Percentiles rank a stretch among this genome's conserved stretches.
These are phyloP conservation scores for Pseudomassariella vexata DNA, from an alignment of 2,329 filamentous ascomycete species.

Conservation along the genomic window DNA sequence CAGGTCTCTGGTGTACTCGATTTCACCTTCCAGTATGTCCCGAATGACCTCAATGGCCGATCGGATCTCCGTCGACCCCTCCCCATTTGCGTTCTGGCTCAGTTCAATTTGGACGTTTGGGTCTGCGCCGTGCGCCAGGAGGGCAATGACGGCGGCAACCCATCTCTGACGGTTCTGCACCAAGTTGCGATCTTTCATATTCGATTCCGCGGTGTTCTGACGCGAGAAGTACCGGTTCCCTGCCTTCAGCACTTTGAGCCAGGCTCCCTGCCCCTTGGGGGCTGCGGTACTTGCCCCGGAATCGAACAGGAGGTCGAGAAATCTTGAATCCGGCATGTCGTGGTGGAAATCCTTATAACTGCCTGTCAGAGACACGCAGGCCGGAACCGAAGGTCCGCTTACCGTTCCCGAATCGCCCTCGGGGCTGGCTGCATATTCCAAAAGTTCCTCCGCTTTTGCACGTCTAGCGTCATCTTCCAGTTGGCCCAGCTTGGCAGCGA, in stretches of 20 bases:
- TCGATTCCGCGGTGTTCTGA: background rate
- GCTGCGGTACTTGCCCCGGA: background rate
- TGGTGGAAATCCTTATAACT: slow-evolving; percentile 6
- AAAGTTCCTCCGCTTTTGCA: slow-evolving; percentile 1
- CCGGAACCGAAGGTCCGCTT: slow-evolving; percentile 1
- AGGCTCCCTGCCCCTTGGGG: background rate
- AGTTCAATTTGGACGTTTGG: slow-evolving; percentile 4
- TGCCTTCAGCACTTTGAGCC: background rate
- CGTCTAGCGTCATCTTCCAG: background rate
- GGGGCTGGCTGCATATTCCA: slow-evolving; percentile 3
- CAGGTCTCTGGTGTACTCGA: slow-evolving; percentile 4
- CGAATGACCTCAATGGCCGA: slow-evolving; percentile 5
- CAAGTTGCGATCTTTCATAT: background rate
- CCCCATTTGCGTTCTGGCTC: background rate
- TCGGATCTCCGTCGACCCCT: slow-evolving; percentile 1
- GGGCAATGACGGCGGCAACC: slow-evolving; percentile 1
- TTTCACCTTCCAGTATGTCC: slow-evolving; percentile 4
- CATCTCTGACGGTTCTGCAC: slow-evolving; percentile 5
- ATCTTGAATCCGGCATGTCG: slow-evolving; percentile 4
- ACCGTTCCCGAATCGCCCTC: slow-evolving; percentile 2
- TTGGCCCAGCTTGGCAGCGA: slow-evolving; percentile 1
- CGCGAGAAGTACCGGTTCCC: slow-evolving; percentile 2
- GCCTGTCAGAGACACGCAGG: slow-evolving; percentile 5
- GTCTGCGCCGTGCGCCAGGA: slow-evolving; percentile 3
- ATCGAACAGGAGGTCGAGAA: slow-evolving; percentile 2